Conservation (phyloP, 495 filamentous ascomycete genomes). For the Trichoderma gamsii region DNA sequence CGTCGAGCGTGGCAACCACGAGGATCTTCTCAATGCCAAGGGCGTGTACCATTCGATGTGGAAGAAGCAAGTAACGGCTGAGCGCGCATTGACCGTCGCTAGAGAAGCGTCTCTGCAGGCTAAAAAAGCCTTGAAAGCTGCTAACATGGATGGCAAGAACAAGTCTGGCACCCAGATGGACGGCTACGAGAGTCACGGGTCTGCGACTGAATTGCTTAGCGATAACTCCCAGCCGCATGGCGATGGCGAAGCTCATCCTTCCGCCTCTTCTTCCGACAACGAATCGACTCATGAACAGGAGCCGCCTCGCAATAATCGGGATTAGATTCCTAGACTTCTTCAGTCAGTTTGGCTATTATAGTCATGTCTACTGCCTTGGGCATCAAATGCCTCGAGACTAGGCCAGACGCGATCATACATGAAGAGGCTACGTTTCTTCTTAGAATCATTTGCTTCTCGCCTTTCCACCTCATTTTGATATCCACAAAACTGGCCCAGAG, state of each 20-base stretch:
- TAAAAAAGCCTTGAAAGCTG: conserved; percentile 45
- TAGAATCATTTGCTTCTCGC: background rate
- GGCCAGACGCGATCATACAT: background rate
- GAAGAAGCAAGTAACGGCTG: conserved; percentile 88
- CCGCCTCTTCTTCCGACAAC: conserved; percentile 13
- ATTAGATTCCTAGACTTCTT: background rate
- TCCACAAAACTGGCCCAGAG: no score
- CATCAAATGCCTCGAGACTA: no score
- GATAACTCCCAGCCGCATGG: background rate
- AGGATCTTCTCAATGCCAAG: conserved; percentile 68
- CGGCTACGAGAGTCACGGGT: conserved; percentile 31
- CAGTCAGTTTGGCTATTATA: no score
- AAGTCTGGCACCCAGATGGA: conserved; percentile 24
- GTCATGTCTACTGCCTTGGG: no score
- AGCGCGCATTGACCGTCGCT: conserved; percentile 73
- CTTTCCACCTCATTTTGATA: background rate
- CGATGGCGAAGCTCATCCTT: background rate
- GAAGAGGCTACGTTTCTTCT: background rate
- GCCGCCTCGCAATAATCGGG: background rate
- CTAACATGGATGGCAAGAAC: conserved; percentile 29
- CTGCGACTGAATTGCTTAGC: conserved; percentile 24
- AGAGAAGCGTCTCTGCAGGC: conserved; percentile 50
- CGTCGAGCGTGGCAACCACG: conserved; percentile 78
- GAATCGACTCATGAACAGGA: conserved; percentile 16
- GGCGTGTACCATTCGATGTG: conserved; percentile 91